phyloP scores from a whole-genome alignment of 768 basidiomycete genomes.

The Cystofilobasidium capitatum region DNA sequence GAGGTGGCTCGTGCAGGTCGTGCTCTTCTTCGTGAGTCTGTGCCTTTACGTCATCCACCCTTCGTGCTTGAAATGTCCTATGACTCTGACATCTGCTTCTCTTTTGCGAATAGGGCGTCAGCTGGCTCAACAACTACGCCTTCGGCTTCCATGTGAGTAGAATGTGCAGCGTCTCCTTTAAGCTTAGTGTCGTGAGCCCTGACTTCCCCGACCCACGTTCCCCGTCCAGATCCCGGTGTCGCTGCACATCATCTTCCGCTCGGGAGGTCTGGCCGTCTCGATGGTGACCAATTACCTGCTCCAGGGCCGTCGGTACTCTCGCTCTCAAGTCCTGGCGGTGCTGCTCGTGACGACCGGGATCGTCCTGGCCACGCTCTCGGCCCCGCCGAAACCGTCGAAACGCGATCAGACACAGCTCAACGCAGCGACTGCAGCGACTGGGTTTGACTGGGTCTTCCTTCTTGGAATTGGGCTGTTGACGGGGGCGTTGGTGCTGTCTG shows the following conservation, averaged over 20 bases:
- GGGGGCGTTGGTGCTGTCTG: conserved; percentile 57
- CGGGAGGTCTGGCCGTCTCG: conserved; percentile 66
- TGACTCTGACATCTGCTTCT: too few species aligned
- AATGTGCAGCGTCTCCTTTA: not conserved
- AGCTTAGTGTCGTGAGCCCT: not conserved
- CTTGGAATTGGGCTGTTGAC: conserved; percentile 62
- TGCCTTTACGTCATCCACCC: conserved; percentile 37
- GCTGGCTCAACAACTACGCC: conserved; percentile 62
- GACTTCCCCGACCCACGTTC: not conserved
- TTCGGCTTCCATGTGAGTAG: conserved; percentile 44
- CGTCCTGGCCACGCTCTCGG: conserved; percentile 59
- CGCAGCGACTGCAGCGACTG: conserved; percentile 8
- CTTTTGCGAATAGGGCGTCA: not conserved
- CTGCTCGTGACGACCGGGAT: conserved; percentile 60
- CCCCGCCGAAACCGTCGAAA: conserved; percentile 31
- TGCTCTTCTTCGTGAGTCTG: conserved; percentile 56
- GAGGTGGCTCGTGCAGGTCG: conserved; percentile 62
- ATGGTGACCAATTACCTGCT: conserved; percentile 62
- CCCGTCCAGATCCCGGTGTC: conserved; percentile 47
- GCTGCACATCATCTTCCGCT: conserved; percentile 73
- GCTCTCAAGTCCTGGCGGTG: conserved; percentile 55
- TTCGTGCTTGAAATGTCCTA: too few species aligned
- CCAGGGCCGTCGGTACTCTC: conserved; percentile 45
- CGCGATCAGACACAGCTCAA: conserved; percentile 20
- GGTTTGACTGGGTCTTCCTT: conserved; percentile 42